Base-by-base conservation (phyloP, 116 monocot species). In the Cymodocea nodosa region DNA sequence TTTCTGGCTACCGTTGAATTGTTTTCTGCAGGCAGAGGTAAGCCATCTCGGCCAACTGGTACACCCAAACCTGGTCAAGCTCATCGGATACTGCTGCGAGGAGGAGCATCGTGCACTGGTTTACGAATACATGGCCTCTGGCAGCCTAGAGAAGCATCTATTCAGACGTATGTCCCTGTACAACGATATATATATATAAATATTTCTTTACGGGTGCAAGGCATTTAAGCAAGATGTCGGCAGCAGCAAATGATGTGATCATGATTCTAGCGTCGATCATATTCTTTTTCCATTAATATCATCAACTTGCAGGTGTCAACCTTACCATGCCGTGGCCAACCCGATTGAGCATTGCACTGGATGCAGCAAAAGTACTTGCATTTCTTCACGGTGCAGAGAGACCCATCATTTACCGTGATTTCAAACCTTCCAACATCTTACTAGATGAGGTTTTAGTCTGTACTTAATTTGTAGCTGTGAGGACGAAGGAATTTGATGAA, bases 71-170 rank as follows among this genome's bases (percentile, higher is more conserved):
- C 81, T 94, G 25, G 94, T 94, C 51, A 84, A 81, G 66, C 89
- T 94, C 23, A 89, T 94, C 66, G 94, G 94, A 20, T 94, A 89
- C 63, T 94, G 94, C 62, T 94, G 89, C 68, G 94, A 89, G 51
- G 84, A 74, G 66, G 70, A 75, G 15, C 89, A 89, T 56, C 82
- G 94, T 68, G 60, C 89, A 62, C 70, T 94, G 69, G 89, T 89
- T 17, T 94, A 89, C 44, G 90, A 94, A 69, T 94, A 81, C 73
- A 94, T 94, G 94, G 80, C 94, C 19, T 79, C 75, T 68, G 94
- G 94, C 19, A 85, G 84, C 77, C 74, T 94, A 30, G 94, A 94
- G 64, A 94, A 80, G 52, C 94, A 94, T 64, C 89, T 94, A 77
- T 94, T 94, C 62, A 73, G 78, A 68, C 76, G 89, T 94, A 87